Percentiles rank a stretch among this genome's conserved stretches.
Conservation (phyloP, 345 rosid genomes). For the Lumnitzera racemosa region DNA sequence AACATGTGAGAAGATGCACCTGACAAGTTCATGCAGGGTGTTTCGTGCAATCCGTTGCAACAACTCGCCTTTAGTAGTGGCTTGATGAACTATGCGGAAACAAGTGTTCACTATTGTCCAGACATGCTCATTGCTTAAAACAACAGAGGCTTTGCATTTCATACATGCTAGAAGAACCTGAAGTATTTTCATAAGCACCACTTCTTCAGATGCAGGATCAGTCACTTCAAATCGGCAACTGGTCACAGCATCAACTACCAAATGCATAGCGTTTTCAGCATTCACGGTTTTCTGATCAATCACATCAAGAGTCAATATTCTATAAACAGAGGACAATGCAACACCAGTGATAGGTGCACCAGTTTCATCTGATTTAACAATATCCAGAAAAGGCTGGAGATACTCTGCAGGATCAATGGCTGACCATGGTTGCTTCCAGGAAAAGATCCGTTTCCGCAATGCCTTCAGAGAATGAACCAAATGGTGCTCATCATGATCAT, state of each 20-base stretch:
- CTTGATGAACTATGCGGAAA: conserved; percentile 96
- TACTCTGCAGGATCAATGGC: conserved; percentile 67
- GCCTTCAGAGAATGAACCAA: conserved; percentile 85
- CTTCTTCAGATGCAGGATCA: conserved; percentile 98
- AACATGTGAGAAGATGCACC: conserved; percentile 89
- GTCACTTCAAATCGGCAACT: conserved; percentile 97
- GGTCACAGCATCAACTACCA: conserved; percentile 94
- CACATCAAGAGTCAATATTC: conserved; percentile 69
- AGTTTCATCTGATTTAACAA: conserved; percentile 84
- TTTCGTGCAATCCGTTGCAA: conserved; percentile 86
- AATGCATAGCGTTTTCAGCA: conserved; percentile 87
- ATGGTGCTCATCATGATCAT: conserved; percentile 88
- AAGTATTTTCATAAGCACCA: conserved; percentile 95
- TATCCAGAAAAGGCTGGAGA: conserved; percentile 91
- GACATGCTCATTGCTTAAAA: conserved; percentile 93
- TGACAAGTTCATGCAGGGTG: conserved; percentile 86
- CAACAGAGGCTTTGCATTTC: conserved; percentile 85
- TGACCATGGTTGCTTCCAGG: conserved; percentile 91
- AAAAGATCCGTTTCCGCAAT: conserved; percentile 72
- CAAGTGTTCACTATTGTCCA: conserved; percentile 96
- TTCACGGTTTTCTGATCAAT: conserved; percentile 68
- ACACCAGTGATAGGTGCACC: conserved; percentile 92
- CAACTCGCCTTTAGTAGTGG: conserved; percentile 66
- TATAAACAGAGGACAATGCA: conserved; percentile 86
- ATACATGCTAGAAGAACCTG: conserved; percentile 93